Conservation (phyloP, 352 stramenopile genomes). For the Phytopythium boreale region DNA sequence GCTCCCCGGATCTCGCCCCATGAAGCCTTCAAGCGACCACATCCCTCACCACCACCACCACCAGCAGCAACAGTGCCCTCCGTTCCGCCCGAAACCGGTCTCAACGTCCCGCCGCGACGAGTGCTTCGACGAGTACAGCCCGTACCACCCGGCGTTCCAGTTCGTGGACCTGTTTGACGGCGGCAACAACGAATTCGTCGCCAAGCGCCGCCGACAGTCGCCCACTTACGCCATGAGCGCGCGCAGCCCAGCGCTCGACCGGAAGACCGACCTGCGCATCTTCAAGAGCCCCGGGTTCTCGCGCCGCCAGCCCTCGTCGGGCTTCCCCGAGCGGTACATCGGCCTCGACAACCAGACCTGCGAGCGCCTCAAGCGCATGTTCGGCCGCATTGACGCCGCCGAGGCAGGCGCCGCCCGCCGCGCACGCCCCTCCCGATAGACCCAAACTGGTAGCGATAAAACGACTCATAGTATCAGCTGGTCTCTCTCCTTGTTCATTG, state of each 20-base stretch:
- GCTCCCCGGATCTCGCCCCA: not conserved
- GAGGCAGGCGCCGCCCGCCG: not conserved
- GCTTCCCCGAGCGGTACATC: conserved; percentile 74
- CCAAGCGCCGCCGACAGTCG: conserved; percentile 2
- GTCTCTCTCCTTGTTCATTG: too few relatives aligned
- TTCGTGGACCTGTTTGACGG: conserved; percentile 32
- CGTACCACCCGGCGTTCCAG: conserved; percentile 68
- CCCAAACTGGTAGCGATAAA: too few relatives aligned
- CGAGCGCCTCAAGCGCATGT: conserved; percentile 74
- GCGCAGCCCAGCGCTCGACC: conserved; percentile 6
- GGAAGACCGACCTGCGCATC: conserved; percentile 67
- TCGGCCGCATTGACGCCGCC: conserved; percentile 52
- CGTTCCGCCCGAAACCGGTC: not conserved
- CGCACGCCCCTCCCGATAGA: not conserved
- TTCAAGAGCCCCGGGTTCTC: conserved; percentile 68
- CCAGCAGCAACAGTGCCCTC: not conserved
- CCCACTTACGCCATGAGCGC: not conserved
- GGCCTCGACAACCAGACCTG: conserved; percentile 73
- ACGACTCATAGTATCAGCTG: too few relatives aligned
- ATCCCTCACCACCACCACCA: not conserved
- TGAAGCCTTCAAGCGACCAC: conserved; percentile 3
- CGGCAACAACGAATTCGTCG: conserved; percentile 23
- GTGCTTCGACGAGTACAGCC: conserved; percentile 82
- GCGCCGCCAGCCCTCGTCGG: conserved; percentile 41
- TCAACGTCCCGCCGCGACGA: conserved; percentile 12